A percentile compares a stretch with the other conserved stretches of the same genome.
These are phyloP conservation scores for Talaromyces sp. DNA, from an alignment of 2,329 filamentous ascomycete species.

Conservation along the genomic window DNA sequence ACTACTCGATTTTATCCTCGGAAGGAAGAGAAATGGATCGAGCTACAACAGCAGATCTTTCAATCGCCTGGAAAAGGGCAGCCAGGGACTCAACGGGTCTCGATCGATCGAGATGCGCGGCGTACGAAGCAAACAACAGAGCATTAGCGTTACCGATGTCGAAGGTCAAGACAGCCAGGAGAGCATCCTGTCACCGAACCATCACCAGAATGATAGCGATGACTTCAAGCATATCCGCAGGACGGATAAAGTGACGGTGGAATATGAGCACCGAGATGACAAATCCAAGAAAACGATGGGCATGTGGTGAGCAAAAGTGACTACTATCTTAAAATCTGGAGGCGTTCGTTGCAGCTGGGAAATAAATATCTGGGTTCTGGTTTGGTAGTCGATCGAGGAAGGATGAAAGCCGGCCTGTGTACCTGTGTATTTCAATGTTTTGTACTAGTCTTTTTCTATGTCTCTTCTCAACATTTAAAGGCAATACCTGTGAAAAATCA, in stretches of 20 bases:
- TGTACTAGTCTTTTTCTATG: too few relatives aligned
- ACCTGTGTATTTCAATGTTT: too few relatives aligned
- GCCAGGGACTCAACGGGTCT: slow-evolving; percentile 1
- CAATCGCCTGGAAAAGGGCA: slow-evolving; percentile 10
- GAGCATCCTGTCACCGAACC: slow-evolving; percentile 12
- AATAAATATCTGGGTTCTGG: not conserved
- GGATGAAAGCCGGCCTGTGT: not conserved
- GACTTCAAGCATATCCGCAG: slow-evolving; percentile 13
- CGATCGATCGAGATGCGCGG: slow-evolving; percentile 7
- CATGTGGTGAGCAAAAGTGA: slow-evolving; percentile 5
- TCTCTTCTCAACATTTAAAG: too few relatives aligned
- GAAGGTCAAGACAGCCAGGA: slow-evolving; percentile 14
- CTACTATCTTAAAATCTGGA: not conserved
- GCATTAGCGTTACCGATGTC: slow-evolving; percentile 5
- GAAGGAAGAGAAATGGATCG: slow-evolving; percentile 10
- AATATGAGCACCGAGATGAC: slow-evolving; percentile 14
- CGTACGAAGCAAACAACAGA: slow-evolving; percentile 3
- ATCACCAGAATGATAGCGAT: not conserved
- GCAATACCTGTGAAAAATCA: too few relatives aligned
- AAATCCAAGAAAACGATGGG: not conserved
- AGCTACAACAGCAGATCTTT: slow-evolving; percentile 8
- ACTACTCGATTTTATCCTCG: slow-evolving; percentile 21
- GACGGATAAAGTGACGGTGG: slow-evolving; percentile 17
- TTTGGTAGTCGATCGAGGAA: not conserved
- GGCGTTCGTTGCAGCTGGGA: not conserved